phyloP scores from a whole-genome alignment of 441 rosid genomes.

The Euphorbia corollata region DNA sequence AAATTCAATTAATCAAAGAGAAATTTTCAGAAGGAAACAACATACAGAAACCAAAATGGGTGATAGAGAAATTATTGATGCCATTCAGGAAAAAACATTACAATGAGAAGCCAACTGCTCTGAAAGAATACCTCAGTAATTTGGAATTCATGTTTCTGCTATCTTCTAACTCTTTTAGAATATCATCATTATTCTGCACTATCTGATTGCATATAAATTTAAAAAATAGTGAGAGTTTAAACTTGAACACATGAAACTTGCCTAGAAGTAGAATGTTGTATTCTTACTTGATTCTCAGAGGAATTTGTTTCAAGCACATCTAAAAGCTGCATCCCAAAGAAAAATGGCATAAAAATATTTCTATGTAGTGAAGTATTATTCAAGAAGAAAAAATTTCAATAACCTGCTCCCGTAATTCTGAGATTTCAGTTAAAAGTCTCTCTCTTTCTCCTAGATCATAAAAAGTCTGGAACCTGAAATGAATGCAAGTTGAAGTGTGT shows the following conservation, averaged over 20 bases:
- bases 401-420: conserved; percentile 75
- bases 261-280: conserved; percentile 14
- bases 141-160: conserved; percentile 61
- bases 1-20: conserved; percentile 2
- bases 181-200: conserved; percentile 41
- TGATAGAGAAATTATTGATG: not conserved
- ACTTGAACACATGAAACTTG: conserved; percentile 16
- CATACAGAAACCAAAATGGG: not conserved
- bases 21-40: not conserved
- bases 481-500: conserved; percentile 18
- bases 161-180: conserved; percentile 53
- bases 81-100: conserved; percentile 5
- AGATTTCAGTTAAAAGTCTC: conserved; percentile 50
- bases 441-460: conserved; percentile 66
- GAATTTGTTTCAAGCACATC: conserved; percentile 46
- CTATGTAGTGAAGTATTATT: conserved; percentile 9
- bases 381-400: conserved; percentile 15
- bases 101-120: conserved; percentile 12
- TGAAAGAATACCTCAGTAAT: conserved; percentile 51
- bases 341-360: conserved; percentile 17
- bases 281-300: conserved; percentile 43
- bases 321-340: conserved; percentile 42
- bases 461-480: conserved; percentile 58
- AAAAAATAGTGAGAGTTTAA: conserved; percentile 17
- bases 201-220: conserved; percentile 19